phyloP scores from a whole-genome alignment of 805 yeast genomes.

The Zygoascus biomembranicola region DNA sequence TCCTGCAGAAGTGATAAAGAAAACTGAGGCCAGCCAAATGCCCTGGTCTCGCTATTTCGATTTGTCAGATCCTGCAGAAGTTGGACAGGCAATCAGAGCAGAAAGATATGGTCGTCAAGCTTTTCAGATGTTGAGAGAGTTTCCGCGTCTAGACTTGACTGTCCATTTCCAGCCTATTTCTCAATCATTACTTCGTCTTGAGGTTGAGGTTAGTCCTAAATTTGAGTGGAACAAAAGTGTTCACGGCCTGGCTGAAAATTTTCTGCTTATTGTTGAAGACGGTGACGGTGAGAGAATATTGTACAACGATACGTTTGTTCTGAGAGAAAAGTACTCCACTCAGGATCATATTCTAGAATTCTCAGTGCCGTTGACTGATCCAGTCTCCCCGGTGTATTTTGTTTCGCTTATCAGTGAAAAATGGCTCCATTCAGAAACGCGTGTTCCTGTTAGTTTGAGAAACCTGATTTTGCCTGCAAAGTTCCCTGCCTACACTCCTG shows the following conservation, averaged over 20 bases:
- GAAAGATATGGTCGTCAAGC: slow-evolving; percentile 50
- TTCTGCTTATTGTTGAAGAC: slow-evolving; percentile 70
- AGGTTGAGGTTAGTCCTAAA: slow-evolving; percentile 56
- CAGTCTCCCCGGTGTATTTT: slow-evolving; percentile 65
- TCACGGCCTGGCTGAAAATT: slow-evolving; percentile 61
- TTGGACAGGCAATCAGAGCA: slow-evolving; percentile 72
- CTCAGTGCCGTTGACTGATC: slow-evolving; percentile 47
- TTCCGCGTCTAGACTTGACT: slow-evolving; percentile 58
- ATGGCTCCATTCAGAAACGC: slow-evolving; percentile 74
- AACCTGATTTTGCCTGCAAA: slow-evolving; percentile 50
- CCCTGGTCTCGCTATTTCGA: slow-evolving; percentile 77
- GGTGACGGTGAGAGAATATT: slow-evolving; percentile 70
- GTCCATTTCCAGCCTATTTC: slow-evolving; percentile 74
- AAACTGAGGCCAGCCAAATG: slow-evolving; percentile 69
- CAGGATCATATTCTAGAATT: slow-evolving; percentile 55
- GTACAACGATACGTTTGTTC: slow-evolving; percentile 45
- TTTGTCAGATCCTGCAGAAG: slow-evolving; percentile 58
- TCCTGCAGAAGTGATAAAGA: slow-evolving; percentile 60
- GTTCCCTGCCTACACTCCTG: slow-evolving; percentile 53
- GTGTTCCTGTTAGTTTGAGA: slow-evolving; percentile 50
- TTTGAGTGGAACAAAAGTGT: slow-evolving; percentile 69
- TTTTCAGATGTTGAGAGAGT: slow-evolving; percentile 53
- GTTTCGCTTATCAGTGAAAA: slow-evolving; percentile 66
- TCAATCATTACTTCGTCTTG: slow-evolving; percentile 54
- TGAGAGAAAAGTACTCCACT: slow-evolving; percentile 42